These are phyloP conservation scores for Pyrenula aspistea DNA, from an alignment of 495 filamentous ascomycete species.

Conservation along the genomic window DNA sequence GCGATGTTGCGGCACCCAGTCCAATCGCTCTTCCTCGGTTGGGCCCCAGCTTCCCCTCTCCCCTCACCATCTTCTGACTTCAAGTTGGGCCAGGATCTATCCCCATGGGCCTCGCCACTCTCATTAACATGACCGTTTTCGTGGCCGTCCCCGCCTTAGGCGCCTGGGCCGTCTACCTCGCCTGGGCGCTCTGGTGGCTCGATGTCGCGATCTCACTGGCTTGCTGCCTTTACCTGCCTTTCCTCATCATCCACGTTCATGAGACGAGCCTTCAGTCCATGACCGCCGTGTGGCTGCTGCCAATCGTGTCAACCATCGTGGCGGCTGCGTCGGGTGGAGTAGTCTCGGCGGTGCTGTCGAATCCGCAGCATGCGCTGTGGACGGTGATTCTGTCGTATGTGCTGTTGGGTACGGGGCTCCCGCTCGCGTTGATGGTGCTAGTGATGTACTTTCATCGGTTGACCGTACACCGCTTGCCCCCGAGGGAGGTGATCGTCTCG, in stretches of 20 bases:
- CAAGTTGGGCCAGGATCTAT: too few species aligned
- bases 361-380: conserved; percentile 39
- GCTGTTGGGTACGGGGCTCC: conserved; percentile 47
- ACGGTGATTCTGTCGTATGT: conserved; percentile 44
- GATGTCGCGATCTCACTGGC: conserved; percentile 39
- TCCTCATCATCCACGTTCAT: conserved; percentile 33
- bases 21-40: conserved; percentile 49
- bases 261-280: conserved; percentile 29
- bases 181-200: conserved; percentile 48
- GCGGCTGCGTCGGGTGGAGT: conserved; percentile 42
- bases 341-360: conserved; percentile 39
- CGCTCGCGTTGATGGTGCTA: conserved; percentile 40
- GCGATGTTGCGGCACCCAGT: conserved; percentile 45
- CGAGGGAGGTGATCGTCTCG: conserved; percentile 46
- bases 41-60: too few species aligned
- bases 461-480: conserved; percentile 41
- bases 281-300: conserved; percentile 49
- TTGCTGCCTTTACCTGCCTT: conserved; percentile 39
- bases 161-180: conserved; percentile 19
- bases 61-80: too few species aligned
- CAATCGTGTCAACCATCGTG: conserved; percentile 48
- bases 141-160: conserved; percentile 46
- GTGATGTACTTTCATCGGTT: conserved; percentile 52
- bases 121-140: conserved; percentile 43
- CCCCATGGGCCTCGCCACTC: conserved; percentile 52